Evolutionary conservation across 257 asterid species (phyloP).

Genomic region (Solanum arcanum): DNA sequence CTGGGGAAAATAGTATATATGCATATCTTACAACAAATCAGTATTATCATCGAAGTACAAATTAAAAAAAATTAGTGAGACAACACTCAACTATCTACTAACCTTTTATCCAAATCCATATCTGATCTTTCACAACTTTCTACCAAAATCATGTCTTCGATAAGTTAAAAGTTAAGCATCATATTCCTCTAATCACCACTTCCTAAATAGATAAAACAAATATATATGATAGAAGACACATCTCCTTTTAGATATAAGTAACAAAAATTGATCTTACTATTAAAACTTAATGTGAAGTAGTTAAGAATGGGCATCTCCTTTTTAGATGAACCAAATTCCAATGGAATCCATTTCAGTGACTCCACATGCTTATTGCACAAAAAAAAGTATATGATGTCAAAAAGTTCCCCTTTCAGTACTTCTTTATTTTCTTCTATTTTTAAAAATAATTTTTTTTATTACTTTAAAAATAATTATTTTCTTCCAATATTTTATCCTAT

Average conservation of each 20-base stretch:
- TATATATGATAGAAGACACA: not conserved
- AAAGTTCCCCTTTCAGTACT: not conserved
- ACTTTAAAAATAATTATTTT: too few relatives aligned
- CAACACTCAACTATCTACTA: not conserved
- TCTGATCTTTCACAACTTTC: not conserved
- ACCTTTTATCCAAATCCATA: not conserved
- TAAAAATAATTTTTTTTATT: too few relatives aligned
- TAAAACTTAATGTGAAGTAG: not conserved
- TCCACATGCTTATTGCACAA: not conserved
- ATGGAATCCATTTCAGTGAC: not conserved
- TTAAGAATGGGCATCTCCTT: not conserved
- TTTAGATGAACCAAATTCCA: not conserved
- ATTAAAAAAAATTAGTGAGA: not conserved
- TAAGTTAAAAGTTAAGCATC: too few relatives aligned
- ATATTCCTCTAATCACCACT: not conserved
- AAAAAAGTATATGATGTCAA: not conserved
- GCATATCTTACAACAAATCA: not conserved
- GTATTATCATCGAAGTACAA: not conserved
- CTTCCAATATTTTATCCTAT: fast-evolving
- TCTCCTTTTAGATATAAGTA: not conserved
- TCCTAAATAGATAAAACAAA: too few relatives aligned
- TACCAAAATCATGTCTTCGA: not conserved
- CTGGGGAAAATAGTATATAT: fast-evolving
- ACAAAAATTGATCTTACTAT: not conserved
- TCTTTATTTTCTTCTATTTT: not conserved